These are phyloP conservation scores for Psilocybe mexicana DNA, from an alignment of 1,284 basidiomycete species.

Conservation along the genomic window DNA sequence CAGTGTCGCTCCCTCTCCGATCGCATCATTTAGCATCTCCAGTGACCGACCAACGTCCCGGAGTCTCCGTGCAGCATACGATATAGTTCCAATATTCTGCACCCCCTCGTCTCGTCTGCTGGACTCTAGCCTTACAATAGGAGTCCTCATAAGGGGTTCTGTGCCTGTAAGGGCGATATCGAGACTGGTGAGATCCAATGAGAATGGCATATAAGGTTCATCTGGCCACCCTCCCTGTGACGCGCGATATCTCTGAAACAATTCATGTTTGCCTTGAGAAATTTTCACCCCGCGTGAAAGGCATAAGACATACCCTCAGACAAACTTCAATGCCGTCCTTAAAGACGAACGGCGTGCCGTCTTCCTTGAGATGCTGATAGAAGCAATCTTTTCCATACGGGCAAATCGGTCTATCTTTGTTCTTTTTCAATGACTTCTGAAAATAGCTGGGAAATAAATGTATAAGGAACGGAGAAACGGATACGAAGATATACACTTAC, in stretches of 20 bases:
- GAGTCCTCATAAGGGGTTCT: neutral
- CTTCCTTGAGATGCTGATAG: conserved; percentile 65
- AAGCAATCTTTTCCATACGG: conserved; percentile 79
- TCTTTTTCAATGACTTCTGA: conserved; percentile 42
- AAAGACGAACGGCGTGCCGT: conserved; percentile 63
- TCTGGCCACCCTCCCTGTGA: conserved; percentile 4
- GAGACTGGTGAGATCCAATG: conserved; percentile 7
- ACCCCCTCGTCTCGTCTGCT: neutral
- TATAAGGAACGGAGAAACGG: neutral
- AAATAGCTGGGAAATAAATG: conserved; percentile 53
- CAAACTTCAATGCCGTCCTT: conserved; percentile 51
- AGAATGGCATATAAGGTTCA: conserved; percentile 16
- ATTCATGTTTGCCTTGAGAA: neutral
- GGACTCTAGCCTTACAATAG: neutral
- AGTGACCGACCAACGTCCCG: conserved; percentile 19
- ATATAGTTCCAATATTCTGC: neutral
- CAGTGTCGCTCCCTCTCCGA: conserved; percentile 14
- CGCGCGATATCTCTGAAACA: conserved; percentile 18
- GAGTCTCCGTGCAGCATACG: conserved; percentile 8
- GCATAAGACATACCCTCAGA: conserved; percentile 41
- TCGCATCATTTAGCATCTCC: conserved; percentile 20
- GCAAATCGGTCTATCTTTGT: conserved; percentile 50
- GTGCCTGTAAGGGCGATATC: conserved; percentile 1
- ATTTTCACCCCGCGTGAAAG: neutral
- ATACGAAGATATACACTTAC: conserved; percentile 36